Base-by-base conservation (phyloP, 306 rosid species). In the Gleditsia sinensis region DNA sequence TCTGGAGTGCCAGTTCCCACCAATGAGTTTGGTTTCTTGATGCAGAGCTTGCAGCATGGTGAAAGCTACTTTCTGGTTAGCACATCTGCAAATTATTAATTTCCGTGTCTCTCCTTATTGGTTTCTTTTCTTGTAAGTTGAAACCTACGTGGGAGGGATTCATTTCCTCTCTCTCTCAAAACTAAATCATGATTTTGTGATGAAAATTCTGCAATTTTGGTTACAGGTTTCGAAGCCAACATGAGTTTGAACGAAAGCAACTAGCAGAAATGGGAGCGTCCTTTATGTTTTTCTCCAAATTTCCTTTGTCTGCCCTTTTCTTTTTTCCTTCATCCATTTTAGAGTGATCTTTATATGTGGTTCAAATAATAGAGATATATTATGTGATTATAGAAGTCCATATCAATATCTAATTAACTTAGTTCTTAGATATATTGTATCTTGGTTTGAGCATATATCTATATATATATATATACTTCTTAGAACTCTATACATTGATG, bases 21-120 rank as follows among this genome's bases (percentile, higher is more conserved):
- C 80, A 90, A 90, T 81, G 92, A 90, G 30, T 90, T 81, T 63
- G 97, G 98, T 12, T 76, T 87, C 81, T 80, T 91, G 61, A 74
- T 83, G 75, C 91, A 91, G 19, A 71, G 65, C 72, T 78, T 95
- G 84, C 92, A 90, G 78, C 90, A 86, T 76, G 98, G 98, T 37
- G 98, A 92, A 82, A 90, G 90, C 88, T 95, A 95, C 72, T 92
- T 87, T 78, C 90, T 65, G 37, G 37, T 57, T n/a, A 59, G 7
- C 58, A 51, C n/a, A 56, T 45, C 19, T 67, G 23, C 23, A 32
- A 49, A 4, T 59, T 57, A 64, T 24, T 32, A 0, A 14, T 55
- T 19, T 53, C 19, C 25, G 9, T 64, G 3, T 20, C 21, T 23
- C 13, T 55, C 32, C 33, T 28, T 33, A 19, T 43, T 20, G 6